Percentiles rank a stretch among this genome's conserved stretches.
phyloP scores from a whole-genome alignment of 1,139 yeast genomes.

The Blastobotrys malaysiensis region DNA sequence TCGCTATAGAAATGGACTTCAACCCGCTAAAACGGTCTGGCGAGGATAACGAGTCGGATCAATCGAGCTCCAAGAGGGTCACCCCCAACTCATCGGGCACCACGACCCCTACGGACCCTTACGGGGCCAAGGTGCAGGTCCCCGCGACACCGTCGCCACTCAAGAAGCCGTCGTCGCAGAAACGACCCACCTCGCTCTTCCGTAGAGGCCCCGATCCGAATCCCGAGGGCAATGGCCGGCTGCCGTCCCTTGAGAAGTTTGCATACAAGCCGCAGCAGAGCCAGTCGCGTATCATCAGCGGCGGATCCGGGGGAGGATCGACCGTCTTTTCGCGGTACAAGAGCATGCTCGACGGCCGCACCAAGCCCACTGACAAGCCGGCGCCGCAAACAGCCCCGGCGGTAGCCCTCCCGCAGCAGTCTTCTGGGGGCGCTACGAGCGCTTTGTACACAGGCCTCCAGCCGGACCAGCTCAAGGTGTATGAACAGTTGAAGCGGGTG shows the following conservation, averaged over 20 bases:
- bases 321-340: constrained; percentile 21
- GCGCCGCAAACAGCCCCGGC: constrained; percentile 4
- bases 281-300: not conserved
- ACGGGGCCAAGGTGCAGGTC: not conserved
- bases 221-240: constrained; percentile 2
- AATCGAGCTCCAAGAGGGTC: not conserved
- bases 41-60: not conserved
- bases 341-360: constrained; percentile 12
- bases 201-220: constrained; percentile 2
- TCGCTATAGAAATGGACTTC: not conserved
- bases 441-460: constrained; percentile 1
- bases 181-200: constrained; percentile 6
- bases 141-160: not conserved
- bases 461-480: constrained; percentile 9
- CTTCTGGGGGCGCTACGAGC: not conserved
- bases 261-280: constrained; percentile 4
- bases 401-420: not conserved
- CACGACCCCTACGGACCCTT: not conserved
- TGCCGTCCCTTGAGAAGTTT: constrained; percentile 4
- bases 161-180: not conserved
- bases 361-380: constrained; percentile 4
- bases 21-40: not conserved
- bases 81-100: constrained; percentile 1
- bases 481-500: constrained; percentile 24
- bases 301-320: constrained; percentile 8